Conservation (phyloP, 2,329 filamentous ascomycete genomes). For the Diaporthe helianthi region DNA sequence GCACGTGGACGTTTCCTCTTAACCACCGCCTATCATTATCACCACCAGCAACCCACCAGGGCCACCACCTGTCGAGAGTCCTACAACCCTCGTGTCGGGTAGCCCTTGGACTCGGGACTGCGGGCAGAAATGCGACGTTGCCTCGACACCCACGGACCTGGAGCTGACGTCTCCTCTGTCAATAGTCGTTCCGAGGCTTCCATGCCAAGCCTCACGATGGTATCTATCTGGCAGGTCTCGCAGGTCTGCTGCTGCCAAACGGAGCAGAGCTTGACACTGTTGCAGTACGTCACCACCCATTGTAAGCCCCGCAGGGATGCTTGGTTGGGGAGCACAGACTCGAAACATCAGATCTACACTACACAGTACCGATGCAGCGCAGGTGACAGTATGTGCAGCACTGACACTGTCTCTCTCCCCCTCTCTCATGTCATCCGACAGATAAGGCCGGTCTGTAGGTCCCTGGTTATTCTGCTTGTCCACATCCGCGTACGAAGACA, state of each 20-base stretch:
- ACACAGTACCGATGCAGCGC: constrained; percentile 23
- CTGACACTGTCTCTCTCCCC: background rate
- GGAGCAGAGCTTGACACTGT: background rate
- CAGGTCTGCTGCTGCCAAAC: no score
- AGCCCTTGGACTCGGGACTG: constrained; percentile 5
- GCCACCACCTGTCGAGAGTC: background rate
- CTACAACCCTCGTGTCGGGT: background rate
- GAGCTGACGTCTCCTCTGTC: constrained; percentile 18
- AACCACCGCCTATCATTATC: background rate
- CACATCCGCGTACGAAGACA: background rate
- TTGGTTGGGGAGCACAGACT: constrained; percentile 12
- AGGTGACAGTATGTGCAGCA: constrained; percentile 21
- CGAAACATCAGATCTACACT: constrained; percentile 23
- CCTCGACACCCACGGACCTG: constrained; percentile 9
- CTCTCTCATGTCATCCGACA: background rate
- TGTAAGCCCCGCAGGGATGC: constrained; percentile 12
- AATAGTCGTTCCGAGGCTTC: constrained; percentile 14
- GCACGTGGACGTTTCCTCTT: constrained; percentile 3
- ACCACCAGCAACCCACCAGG: background rate
- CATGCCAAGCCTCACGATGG: background rate
- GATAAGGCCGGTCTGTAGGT: no score
- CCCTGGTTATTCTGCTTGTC: background rate
- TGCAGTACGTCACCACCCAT: background rate
- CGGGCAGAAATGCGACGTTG: constrained; percentile 2
- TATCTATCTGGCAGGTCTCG: background rate